Conservation (phyloP, 345 rosid species). For the Clarkia xantiana region DNA sequence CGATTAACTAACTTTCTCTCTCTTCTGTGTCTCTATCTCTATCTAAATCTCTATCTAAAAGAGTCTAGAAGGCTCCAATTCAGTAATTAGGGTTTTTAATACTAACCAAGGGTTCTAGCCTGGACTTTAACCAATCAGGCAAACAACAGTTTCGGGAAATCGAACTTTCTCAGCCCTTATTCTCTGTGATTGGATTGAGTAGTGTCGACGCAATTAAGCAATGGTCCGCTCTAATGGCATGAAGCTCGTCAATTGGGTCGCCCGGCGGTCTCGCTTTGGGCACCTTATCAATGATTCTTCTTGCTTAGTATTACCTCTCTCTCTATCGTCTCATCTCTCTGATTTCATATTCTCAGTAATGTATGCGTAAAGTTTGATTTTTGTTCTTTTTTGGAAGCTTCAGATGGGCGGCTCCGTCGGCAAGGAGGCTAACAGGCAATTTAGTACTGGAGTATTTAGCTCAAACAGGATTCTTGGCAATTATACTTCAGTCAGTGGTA, state of each 20-base stretch:
- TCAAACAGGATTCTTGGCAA: conserved; percentile 16
- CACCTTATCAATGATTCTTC: conserved; percentile 12
- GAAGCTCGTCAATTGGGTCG: conserved; percentile 34
- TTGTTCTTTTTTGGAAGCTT: conserved; percentile 2
- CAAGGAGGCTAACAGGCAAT: conserved; percentile 32
- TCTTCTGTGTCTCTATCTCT: too few species aligned
- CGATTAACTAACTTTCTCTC: too few species aligned
- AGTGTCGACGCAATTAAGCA: conserved; percentile 1
- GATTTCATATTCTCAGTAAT: neutral
- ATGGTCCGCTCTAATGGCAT: conserved; percentile 61
- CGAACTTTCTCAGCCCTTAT: too few species aligned
- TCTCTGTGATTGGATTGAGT: too few species aligned
- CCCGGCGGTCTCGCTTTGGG: conserved; percentile 29
- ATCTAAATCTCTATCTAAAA: too few species aligned
- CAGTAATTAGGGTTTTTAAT: too few species aligned
- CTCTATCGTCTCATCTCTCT: neutral
- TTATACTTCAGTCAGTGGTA: conserved; percentile 23
- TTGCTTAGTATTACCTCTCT: conserved; percentile 18
- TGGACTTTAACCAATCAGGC: too few species aligned
- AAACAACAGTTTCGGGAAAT: too few species aligned
- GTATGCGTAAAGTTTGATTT: too few species aligned
- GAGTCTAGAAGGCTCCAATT: too few species aligned
- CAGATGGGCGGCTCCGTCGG: conserved; percentile 26
- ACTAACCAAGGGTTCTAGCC: too few species aligned
- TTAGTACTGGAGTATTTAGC: conserved; percentile 18